These are phyloP conservation scores for Lithohypha guttulata DNA, from an alignment of 2,329 filamentous ascomycete genomes.

Conservation along the genomic window DNA sequence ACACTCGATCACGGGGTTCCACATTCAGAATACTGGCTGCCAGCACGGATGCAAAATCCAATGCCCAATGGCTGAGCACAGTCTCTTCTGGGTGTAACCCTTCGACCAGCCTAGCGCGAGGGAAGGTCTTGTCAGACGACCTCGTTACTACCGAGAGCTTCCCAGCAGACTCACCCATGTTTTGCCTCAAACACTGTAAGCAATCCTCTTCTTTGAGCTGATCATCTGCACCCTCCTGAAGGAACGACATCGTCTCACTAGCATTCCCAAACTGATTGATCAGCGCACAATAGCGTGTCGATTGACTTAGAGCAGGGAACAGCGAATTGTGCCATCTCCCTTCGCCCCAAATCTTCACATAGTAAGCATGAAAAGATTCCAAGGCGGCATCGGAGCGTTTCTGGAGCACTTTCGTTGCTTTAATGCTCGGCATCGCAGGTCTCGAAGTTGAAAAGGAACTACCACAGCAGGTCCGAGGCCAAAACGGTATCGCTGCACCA, in stretches of 20 bases:
- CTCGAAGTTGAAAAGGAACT: too few relatives aligned
- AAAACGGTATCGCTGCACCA: too few relatives aligned
- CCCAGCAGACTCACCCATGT: neutral
- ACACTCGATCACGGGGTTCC: constrained; percentile 9
- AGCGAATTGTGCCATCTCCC: constrained; percentile 12
- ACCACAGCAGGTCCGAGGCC: too few relatives aligned
- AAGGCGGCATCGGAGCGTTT: constrained; percentile 8
- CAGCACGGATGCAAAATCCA: constrained; percentile 12
- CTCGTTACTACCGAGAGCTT: neutral
- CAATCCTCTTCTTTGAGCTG: neutral
- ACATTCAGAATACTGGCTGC: constrained; percentile 10
- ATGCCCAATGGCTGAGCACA: constrained; percentile 9
- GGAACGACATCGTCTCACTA: neutral
- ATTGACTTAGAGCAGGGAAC: constrained; percentile 8
- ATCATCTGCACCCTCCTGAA: neutral
- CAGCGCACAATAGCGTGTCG: constrained; percentile 12
- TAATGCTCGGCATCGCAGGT: constrained; percentile 2
- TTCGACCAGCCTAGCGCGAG: neutral
- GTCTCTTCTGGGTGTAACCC: neutral
- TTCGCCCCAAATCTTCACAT: constrained; percentile 8
- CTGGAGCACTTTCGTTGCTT: constrained; percentile 10
- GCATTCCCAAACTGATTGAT: constrained; percentile 8
- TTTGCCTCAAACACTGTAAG: neutral
- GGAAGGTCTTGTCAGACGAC: neutral
- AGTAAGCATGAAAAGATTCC: constrained; percentile 10